Percentiles rank a stretch among this genome's conserved stretches.
These are phyloP conservation scores for Baorangia bicolor DNA, from an alignment of 768 basidiomycete species.

Conservation along the genomic window DNA sequence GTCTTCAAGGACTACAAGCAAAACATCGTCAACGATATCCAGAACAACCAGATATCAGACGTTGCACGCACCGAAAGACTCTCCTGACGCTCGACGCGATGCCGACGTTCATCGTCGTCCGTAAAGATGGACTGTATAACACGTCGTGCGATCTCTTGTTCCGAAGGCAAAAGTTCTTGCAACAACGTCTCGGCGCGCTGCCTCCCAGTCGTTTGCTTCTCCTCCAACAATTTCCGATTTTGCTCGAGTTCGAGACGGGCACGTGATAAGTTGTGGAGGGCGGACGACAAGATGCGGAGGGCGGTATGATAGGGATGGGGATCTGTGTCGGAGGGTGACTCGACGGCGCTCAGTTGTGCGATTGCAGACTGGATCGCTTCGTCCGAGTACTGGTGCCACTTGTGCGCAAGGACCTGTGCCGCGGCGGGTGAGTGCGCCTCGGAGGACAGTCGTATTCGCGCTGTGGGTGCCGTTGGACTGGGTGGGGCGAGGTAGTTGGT, in stretches of 20 bases:
- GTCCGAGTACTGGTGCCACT: slow-evolving; percentile 80
- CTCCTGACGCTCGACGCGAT: slow-evolving; percentile 53
- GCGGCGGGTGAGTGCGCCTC: slow-evolving; percentile 28
- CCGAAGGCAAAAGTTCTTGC: slow-evolving; percentile 55
- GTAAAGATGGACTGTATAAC: slow-evolving; percentile 66
- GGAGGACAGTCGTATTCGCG: slow-evolving; percentile 6
- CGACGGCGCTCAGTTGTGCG: slow-evolving; percentile 44
- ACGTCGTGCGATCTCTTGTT: slow-evolving; percentile 64
- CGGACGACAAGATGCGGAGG: slow-evolving; percentile 67
- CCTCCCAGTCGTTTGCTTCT: slow-evolving; percentile 57
- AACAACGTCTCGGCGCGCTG: slow-evolving; percentile 54
- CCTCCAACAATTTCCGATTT: slow-evolving; percentile 46
- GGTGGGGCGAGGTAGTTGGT: slow-evolving; percentile 32
- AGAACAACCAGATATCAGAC: background rate
- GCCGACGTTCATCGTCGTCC: slow-evolving; percentile 43
- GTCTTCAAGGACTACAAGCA: slow-evolving; percentile 41
- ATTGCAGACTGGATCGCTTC: slow-evolving; percentile 68
- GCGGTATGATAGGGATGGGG: slow-evolving; percentile 64
- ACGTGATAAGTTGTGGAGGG: slow-evolving; percentile 56
- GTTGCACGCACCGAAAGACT: slow-evolving; percentile 54
- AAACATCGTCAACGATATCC: background rate
- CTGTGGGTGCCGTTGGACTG: slow-evolving; percentile 30
- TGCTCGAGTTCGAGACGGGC: slow-evolving; percentile 66
- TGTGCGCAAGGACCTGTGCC: slow-evolving; percentile 57
- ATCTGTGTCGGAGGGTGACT: slow-evolving; percentile 46